A percentile compares a stretch with the other conserved stretches of the same genome.
Conservation (phyloP, 2,329 filamentous ascomycete genomes). For the Rutstroemia sp. region DNA sequence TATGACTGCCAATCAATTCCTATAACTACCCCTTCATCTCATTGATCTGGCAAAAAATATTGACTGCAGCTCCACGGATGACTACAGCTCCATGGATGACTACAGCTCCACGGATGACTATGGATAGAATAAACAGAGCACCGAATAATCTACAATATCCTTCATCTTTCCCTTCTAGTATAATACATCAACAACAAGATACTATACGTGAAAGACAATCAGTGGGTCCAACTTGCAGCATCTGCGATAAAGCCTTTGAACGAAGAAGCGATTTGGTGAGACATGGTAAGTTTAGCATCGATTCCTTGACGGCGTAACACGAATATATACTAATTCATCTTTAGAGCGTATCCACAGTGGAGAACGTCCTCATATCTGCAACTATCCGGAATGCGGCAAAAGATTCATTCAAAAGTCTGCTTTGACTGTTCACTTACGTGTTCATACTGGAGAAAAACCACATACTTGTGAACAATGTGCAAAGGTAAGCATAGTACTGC, state of each 20-base stretch:
- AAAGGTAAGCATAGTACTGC: slow-evolving; percentile 54
- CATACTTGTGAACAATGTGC: slow-evolving; percentile 96
- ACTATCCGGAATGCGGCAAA: slow-evolving; percentile 82
- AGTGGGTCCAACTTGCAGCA: slow-evolving; percentile 51
- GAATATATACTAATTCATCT: slow-evolving; percentile 7
- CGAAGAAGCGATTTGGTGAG: slow-evolving; percentile 87
- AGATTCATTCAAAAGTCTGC: slow-evolving; percentile 96
- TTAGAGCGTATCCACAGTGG: slow-evolving; percentile 93
- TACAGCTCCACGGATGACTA: no score
- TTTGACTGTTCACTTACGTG: slow-evolving; percentile 87
- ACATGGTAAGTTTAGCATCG: slow-evolving; percentile 61
- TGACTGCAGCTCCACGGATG: no score
- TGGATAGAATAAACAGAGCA: no score
- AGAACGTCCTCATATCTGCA: slow-evolving; percentile 84
- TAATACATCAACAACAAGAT: slow-evolving; percentile 23
- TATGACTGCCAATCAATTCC: no score
- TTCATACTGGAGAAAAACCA: slow-evolving; percentile 96
- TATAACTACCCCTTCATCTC: no score
- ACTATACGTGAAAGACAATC: slow-evolving; percentile 10
- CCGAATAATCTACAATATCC: no score
- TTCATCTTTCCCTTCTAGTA: background rate
- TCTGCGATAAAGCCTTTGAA: slow-evolving; percentile 87
- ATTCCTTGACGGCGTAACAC: background rate
- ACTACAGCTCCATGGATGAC: no score
- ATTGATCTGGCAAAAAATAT: no score